A percentile compares a stretch with the other conserved stretches of the same genome.
Conservation (phyloP, 106 monocot species). For the Ottelia alismoides region DNA sequence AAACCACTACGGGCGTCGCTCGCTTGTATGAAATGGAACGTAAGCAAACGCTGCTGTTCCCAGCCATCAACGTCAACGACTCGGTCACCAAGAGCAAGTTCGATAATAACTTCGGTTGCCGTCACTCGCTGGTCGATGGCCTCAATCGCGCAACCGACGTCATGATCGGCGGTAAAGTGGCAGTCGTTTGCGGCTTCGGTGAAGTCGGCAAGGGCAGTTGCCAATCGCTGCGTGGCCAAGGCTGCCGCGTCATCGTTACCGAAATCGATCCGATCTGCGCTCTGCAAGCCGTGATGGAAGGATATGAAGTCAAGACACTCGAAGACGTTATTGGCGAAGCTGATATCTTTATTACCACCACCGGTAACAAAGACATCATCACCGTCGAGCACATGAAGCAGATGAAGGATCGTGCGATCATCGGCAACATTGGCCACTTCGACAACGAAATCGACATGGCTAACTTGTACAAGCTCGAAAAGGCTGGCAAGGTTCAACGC, state of each 20-base stretch:
- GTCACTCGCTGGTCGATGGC: conserved; percentile 60
- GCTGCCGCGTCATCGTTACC: conserved; percentile 4
- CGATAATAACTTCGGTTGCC: conserved; percentile 63
- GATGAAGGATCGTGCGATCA: conserved; percentile 43
- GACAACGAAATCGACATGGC: conserved; percentile 47
- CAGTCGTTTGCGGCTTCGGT: conserved; percentile 50
- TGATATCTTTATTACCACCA: conserved; percentile 25
- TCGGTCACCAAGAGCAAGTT: conserved; percentile 87
- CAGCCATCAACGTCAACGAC: too few species aligned
- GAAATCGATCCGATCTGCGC: conserved; percentile 6
- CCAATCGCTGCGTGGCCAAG: conserved; percentile 36
- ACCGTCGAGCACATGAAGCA: conserved; percentile 41
- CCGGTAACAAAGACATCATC: conserved; percentile 42
- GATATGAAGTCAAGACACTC: not conserved
- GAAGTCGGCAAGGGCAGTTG: conserved; percentile 68
- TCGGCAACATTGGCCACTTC: conserved; percentile 45
- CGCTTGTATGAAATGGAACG: conserved; percentile 60
- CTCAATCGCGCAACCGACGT: conserved; percentile 67
- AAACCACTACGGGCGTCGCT: conserved; percentile 53
- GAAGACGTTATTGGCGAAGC: not conserved
- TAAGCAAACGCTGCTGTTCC: conserved; percentile 38
- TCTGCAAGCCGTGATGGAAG: conserved; percentile 3
- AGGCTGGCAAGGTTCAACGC: conserved; percentile 12
- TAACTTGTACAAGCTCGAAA: conserved; percentile 20
- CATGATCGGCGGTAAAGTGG: conserved; percentile 73